Conservation (phyloP, 306 rosid species). For the Myrica gale region DNA sequence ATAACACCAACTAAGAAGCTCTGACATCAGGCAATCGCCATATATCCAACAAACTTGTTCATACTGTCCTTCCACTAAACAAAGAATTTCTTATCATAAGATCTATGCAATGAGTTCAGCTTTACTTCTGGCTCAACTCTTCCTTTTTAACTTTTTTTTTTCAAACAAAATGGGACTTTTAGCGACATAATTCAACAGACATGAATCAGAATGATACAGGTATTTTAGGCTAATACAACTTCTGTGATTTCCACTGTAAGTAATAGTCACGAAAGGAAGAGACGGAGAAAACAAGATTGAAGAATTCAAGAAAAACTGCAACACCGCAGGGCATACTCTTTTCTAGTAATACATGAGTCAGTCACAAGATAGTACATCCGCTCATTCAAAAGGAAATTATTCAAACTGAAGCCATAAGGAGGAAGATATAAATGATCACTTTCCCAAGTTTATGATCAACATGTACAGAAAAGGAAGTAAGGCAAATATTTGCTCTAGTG, state of each 20-base stretch:
- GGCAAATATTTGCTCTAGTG: neutral
- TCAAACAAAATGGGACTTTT: neutral
- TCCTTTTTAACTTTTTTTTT: neutral
- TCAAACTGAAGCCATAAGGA: neutral
- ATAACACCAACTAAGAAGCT: neutral
- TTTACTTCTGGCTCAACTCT: neutral
- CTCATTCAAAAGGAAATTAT: neutral
- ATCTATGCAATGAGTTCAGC: neutral
- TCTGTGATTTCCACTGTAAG: no score
- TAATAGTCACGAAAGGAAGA: neutral
- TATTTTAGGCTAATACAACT: no score
- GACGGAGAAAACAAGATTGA: neutral
- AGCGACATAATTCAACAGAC: neutral
- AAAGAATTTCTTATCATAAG: neutral
- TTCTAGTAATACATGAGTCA: neutral
- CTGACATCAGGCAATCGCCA: neutral
- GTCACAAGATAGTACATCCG: neutral
- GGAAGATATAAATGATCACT: neutral
- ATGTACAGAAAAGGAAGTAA: neutral
- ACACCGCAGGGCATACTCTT: neutral
- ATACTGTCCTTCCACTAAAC: neutral
- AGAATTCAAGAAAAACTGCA: neutral
- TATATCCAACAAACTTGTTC: neutral
- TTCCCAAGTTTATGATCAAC: constrained; percentile 1
- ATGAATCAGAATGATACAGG: neutral